Percentiles rank a stretch among this genome's conserved stretches.
Conservation (phyloP, 2,329 filamentous ascomycete species). For the Eurotiales sp. region DNA sequence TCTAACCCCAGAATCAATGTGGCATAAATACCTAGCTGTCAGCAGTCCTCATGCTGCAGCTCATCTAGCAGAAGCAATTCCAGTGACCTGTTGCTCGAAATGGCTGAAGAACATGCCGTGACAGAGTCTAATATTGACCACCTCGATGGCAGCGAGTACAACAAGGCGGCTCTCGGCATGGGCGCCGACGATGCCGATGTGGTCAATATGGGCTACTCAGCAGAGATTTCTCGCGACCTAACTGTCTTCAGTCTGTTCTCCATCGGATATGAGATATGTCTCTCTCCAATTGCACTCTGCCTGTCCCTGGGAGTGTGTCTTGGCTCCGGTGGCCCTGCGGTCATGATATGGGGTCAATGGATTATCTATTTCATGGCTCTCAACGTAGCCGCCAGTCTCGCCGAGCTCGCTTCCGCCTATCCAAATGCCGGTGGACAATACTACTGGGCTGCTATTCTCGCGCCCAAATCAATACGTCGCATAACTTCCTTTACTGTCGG, state of each 20-base stretch:
- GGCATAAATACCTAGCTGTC: background rate
- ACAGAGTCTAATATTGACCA: background rate
- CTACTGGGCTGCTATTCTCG: background rate
- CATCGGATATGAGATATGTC: background rate
- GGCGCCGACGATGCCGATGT: background rate
- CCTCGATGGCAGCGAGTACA: background rate
- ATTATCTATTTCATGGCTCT: background rate
- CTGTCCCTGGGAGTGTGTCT: background rate
- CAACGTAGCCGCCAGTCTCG: background rate
- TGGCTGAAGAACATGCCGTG: background rate
- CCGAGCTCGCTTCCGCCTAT: slow-evolving; percentile 32
- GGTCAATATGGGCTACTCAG: background rate
- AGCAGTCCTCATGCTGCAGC: too few species aligned
- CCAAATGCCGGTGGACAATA: background rate
- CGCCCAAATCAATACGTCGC: background rate
- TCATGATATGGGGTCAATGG: background rate
- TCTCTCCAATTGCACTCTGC: background rate
- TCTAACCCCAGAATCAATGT: background rate
- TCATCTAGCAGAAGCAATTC: too few species aligned
- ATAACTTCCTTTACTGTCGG: slow-evolving; percentile 44
- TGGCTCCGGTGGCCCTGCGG: background rate
- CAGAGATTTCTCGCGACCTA: background rate
- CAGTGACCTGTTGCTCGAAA: background rate
- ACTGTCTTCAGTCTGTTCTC: background rate
- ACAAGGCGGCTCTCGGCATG: background rate